Base-by-base conservation (phyloP, 306 rosid genomes). In the Malus fusca region DNA sequence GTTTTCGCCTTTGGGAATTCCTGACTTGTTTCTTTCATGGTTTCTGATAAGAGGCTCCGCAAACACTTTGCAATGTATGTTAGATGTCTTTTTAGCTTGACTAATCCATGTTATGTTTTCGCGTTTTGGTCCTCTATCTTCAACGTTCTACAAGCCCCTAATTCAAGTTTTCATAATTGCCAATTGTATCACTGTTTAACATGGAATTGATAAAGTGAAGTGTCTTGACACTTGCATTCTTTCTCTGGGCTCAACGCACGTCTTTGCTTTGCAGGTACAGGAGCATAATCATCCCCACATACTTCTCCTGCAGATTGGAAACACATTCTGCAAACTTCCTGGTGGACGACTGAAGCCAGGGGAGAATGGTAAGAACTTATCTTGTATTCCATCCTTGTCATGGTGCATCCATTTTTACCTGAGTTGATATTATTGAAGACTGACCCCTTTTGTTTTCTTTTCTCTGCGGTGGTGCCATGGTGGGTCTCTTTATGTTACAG, bases 341-440 rank as follows among this genome's bases (percentile, higher is more conserved):
- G 99, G 99, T 44, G 99, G 99, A 23, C 94, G 99, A 40, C 85
- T 96, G 77, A 96, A 92, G 88, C 98, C 99, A 21, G 99, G 99
- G 69, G 99, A 96, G 83, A 92, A 96, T 84, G 99, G 99, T 88
- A 87, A 43, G 80, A 13, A 76, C 75, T 75, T 75, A 37, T 26
- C 71, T 17, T 76, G 18, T 21, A 2, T 25, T 66, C 21, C 52
- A 4, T 30, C 23, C 7, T 64, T 55, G 60, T 19, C 22, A 23
- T 64, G 68, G 76, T 42, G 11, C 26, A 23, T 62, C 28, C 60
- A 7, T 62, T 60, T 73, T 70, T 55, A 17, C 21, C 11, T 19
- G 14, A 35, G n/a, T 9, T 69, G 73, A 33, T 62, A 26, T 23
- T 63, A 28, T 23, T 7, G 1, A 51, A 18, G 71, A 21, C 66